phyloP scores from a whole-genome alignment of 495 filamentous ascomycete genomes.

The Schizothecium vesticola region DNA sequence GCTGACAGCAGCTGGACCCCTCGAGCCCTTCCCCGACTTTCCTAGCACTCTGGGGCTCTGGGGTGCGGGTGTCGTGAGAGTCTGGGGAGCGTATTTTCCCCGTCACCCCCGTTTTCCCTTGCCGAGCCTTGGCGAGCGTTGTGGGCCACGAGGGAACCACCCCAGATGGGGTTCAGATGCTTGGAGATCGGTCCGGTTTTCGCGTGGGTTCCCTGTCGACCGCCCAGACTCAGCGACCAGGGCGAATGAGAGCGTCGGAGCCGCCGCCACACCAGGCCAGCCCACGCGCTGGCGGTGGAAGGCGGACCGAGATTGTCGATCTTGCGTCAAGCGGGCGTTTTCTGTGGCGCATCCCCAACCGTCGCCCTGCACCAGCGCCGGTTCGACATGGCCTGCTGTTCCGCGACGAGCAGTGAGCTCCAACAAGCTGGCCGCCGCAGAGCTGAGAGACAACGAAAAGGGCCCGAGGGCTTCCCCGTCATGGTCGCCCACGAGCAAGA shows the following conservation, averaged over 20 bases:
- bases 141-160: slow-evolving; percentile 9
- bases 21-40: too few species aligned
- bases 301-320: slow-evolving; percentile 11
- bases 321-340: background rate
- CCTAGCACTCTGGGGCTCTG: background rate
- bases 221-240: background rate
- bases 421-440: background rate
- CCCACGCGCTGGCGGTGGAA: slow-evolving; percentile 19
- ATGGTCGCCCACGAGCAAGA: background rate
- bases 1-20: too few species aligned
- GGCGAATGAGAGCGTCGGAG: slow-evolving; percentile 13
- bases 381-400: background rate
- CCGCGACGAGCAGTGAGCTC: too few species aligned
- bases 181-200: slow-evolving; percentile 27
- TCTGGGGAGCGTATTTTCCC: background rate
- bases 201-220: slow-evolving; percentile 19
- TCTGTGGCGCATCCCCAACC: slow-evolving; percentile 8
- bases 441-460: background rate
- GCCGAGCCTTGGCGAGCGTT: slow-evolving; percentile 22
- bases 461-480: background rate
- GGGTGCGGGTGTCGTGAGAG: background rate
- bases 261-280: slow-evolving; percentile 11
- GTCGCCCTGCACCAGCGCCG: background rate
- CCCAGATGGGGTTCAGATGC: slow-evolving; percentile 9
- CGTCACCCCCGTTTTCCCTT: slow-evolving; percentile 5